Evolutionary conservation across 2,329 filamentous ascomycete species (phyloP).

Genomic region (Trichoderma simmonsii): DNA sequence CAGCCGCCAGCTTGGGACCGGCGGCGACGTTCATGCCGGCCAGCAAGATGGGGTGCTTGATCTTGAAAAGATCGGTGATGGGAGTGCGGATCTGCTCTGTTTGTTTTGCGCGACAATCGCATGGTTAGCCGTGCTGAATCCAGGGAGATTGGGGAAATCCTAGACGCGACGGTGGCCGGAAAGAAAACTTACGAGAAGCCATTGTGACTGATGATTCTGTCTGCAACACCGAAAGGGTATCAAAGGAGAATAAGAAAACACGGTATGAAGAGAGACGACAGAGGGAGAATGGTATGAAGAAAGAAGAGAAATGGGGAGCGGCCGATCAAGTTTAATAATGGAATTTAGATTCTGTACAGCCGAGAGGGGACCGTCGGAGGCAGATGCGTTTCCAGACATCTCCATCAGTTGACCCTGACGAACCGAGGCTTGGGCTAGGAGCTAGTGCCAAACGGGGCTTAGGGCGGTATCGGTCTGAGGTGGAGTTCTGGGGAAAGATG

Average conservation of each 20-base stretch:
- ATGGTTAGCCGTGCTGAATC: not conserved
- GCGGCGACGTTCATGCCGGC: conserved; percentile 99
- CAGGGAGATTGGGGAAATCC: not conserved
- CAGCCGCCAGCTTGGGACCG: conserved; percentile 91
- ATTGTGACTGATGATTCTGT: conserved; percentile 44
- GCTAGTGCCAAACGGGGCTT: not conserved
- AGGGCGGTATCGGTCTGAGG: not conserved
- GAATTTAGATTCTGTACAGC: conserved; percentile 7
- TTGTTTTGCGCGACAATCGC: not conserved
- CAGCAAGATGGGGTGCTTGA: conserved; percentile 93
- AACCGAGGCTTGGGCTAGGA: conserved; percentile 19
- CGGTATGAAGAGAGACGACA: not conserved
- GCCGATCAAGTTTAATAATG: not conserved
- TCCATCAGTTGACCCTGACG: conserved; percentile 9
- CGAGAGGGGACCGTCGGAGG: conserved; percentile 17
- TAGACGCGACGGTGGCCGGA: not conserved
- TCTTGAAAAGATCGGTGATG: conserved; percentile 93
- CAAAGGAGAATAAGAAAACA: conserved; percentile 7
- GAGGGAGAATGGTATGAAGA: not conserved
- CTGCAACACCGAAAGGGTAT: conserved; percentile 20
- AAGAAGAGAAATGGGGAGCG: not conserved
- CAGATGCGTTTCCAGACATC: conserved; percentile 1
- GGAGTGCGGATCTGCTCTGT: conserved; percentile 71
- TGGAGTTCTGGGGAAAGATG: conserved; percentile 17
- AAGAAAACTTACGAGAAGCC: conserved; percentile 65